These are phyloP conservation scores for Pseudocercospora pini-densiflorae DNA, from an alignment of 2,329 filamentous ascomycete species.

Conservation along the genomic window DNA sequence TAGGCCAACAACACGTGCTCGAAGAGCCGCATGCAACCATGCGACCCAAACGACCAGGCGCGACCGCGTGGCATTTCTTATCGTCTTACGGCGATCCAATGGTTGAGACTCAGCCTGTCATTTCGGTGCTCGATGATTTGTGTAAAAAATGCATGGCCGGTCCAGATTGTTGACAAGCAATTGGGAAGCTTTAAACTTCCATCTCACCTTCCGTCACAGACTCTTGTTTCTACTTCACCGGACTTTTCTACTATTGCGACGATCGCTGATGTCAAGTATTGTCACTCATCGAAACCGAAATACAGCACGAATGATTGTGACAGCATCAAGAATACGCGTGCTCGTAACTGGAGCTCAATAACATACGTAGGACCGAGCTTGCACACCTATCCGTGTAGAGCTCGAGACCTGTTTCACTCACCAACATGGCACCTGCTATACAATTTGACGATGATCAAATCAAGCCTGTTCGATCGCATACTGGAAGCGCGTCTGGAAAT, in stretches of 20 bases:
- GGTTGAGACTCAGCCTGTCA: not conserved
- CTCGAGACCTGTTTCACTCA: not conserved
- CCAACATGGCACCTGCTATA: constrained; percentile 17
- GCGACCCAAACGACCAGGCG: not conserved
- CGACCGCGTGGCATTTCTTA: constrained; percentile 2
- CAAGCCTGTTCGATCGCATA: constrained; percentile 15
- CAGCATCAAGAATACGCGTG: not conserved
- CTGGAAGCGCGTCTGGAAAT: constrained; percentile 6
- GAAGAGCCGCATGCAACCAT: not conserved
- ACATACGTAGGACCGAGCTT: constrained; percentile 4
- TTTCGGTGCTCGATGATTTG: not conserved
- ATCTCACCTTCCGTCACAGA: not conserved
- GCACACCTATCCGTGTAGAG: not conserved
- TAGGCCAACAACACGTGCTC: not conserved
- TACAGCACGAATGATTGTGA: not conserved
- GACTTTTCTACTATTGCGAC: not conserved
- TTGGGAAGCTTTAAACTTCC: not conserved
- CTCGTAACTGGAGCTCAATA: not conserved
- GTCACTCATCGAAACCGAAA: not conserved
- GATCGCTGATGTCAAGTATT: not conserved
- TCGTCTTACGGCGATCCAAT: constrained; percentile 1
- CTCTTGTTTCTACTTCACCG: not conserved
- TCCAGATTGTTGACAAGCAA: not conserved
- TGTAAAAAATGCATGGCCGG: not conserved
- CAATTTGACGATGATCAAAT: constrained; percentile 29